These are phyloP conservation scores for Pleurotus giganteus DNA, from an alignment of 768 basidiomycete genomes.

Conservation along the genomic window DNA sequence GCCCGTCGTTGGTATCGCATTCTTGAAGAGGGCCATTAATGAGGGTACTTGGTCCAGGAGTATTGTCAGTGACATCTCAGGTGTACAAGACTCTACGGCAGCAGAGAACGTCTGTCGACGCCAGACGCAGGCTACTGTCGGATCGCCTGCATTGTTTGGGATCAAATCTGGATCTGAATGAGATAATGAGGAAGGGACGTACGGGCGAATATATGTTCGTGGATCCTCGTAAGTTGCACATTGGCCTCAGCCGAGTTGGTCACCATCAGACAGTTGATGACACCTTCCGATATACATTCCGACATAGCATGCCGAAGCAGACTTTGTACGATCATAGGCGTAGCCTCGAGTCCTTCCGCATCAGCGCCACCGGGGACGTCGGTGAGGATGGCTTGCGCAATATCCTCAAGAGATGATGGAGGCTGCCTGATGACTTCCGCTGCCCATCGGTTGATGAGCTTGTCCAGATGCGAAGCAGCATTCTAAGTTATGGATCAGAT, in stretches of 20 bases:
- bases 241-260: conserved; percentile 87
- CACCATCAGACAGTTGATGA: conserved; percentile 84
- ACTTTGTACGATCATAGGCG: conserved; percentile 74
- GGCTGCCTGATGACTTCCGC: conserved; percentile 66
- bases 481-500: conserved; percentile 44
- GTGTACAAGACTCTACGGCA: conserved; percentile 74
- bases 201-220: conserved; percentile 87
- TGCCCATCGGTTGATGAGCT: conserved; percentile 85
- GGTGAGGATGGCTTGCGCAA: conserved; percentile 56
- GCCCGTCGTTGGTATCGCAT: conserved; percentile 38
- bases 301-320: conserved; percentile 80
- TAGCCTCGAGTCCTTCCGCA: conserved; percentile 38
- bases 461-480: conserved; percentile 77
- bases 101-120: conserved; percentile 87
- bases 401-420: conserved; percentile 46
- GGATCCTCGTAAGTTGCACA: conserved; percentile 78
- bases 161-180: neutral
- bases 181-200: conserved; percentile 5
- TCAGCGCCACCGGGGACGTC: conserved; percentile 59
- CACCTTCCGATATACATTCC: conserved; percentile 71
- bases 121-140: conserved; percentile 89
- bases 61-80: conserved; percentile 66
- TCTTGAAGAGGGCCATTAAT: conserved; percentile 52
- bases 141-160: conserved; percentile 54
- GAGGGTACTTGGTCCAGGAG: conserved; percentile 71